Base-by-base conservation (phyloP, 805 yeast genomes). In the Metschnikowia anglica region DNA sequence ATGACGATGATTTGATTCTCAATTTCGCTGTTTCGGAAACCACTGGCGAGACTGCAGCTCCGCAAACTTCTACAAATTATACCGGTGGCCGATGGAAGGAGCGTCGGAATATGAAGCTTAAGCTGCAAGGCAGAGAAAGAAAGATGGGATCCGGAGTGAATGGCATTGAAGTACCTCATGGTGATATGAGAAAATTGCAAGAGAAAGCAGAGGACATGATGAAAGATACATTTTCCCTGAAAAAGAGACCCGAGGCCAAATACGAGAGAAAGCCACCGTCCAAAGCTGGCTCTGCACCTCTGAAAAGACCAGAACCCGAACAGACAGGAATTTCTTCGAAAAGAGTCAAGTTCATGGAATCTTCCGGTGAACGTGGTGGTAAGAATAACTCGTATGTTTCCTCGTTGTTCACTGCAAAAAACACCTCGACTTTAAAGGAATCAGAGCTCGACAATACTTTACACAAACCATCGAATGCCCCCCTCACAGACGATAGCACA, bases 391-490 rank as follows among this genome's bases (percentile, higher is more conserved):
- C 91, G 7, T 81, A 82, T 53, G 88, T 91, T 2, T 87, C 97
- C 0, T 91, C 97, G 1, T 67, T 91, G 39, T 91, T 91, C 71
- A 69, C 74, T 1, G 63, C 72, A 20, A 68, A 68, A 46, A 55
- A 44, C 9, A 39, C 46, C 19, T 53, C 52, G 20, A 77, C 90
- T 0, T 80, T 83, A 48, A 79, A 83, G 6, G 83, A 75, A 34
- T 68, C 77, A 25, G 55, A 66, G 8, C 66, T 62, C 2, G 64
- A 73, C 38, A 68, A 70, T 18, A 68, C 69, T 16, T 65, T 65
- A 2, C 51, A 50, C 12, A 53, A 52, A 3, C 86, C 95, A 1
- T 88, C 97, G 0, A 93, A 93, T 66, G 97, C 97, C 0, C 97
- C 97, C 0, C 60, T 87, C 21, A 73, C 69, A 13, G 89, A 84